Evolutionary conservation across 2,329 filamentous ascomycete species (phyloP).

Genomic region (Mycogone perniciosa): DNA sequence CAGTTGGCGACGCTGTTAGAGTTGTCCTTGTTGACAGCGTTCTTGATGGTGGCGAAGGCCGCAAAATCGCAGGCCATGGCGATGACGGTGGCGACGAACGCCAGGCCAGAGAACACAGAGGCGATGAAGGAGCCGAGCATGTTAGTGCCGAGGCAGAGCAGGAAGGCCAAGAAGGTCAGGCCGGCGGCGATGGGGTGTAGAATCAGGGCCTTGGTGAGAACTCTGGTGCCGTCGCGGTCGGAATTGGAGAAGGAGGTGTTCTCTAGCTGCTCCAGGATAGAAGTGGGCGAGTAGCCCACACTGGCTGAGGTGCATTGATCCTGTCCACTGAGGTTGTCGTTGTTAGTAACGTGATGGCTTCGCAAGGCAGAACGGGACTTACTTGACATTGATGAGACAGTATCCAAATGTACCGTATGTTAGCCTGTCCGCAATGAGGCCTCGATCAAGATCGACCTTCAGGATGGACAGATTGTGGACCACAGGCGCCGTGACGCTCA

Average conservation of each 20-base stretch:
- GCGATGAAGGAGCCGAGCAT: conserved; percentile 47
- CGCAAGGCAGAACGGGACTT: conserved; percentile 7
- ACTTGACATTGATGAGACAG: conserved; percentile 35
- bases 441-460: conserved; percentile 40
- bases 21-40: conserved; percentile 46
- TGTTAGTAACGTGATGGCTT: not conserved
- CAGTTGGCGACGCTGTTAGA: conserved; percentile 40
- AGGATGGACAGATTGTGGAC: conserved; percentile 49
- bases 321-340: conserved; percentile 19
- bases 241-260: conserved; percentile 35
- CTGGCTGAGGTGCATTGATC: conserved; percentile 42
- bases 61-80: conserved; percentile 52
- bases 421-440: conserved; percentile 30
- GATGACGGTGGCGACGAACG: conserved; percentile 45
- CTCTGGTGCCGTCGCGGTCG: conserved; percentile 38
- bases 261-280: conserved; percentile 35
- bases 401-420: conserved; percentile 57
- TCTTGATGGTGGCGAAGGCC: conserved; percentile 46
- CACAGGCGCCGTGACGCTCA: conserved; percentile 53
- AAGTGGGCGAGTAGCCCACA: conserved; percentile 52
- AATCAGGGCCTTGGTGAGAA: conserved; percentile 53
- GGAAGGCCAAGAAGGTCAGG: conserved; percentile 52
- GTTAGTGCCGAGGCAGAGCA: conserved; percentile 47
- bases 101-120: conserved; percentile 42
- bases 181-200: conserved; percentile 56